Percentiles rank a stretch among this genome's conserved stretches.
phyloP scores from a whole-genome alignment of 768 basidiomycete species.

The Termitomyces sp. region DNA sequence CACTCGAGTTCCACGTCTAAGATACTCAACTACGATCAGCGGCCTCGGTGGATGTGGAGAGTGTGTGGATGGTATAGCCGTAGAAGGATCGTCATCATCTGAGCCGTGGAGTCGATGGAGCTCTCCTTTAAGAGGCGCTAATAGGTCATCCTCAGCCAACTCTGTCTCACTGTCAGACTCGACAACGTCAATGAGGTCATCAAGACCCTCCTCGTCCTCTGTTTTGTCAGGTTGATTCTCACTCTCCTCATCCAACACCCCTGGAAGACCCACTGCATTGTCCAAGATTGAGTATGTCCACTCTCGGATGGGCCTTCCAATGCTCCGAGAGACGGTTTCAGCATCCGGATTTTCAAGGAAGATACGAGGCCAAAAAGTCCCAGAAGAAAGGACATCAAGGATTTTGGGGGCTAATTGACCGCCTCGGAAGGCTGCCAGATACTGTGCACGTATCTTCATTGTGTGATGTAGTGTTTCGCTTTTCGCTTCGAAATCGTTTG shows the following conservation, averaged over 20 bases:
- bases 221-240: slow-evolving; percentile 12
- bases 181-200: slow-evolving; percentile 65
- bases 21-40: slow-evolving; percentile 48
- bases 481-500: slow-evolving; percentile 19
- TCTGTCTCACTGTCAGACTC: slow-evolving; percentile 51
- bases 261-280: slow-evolving; percentile 60
- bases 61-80: slow-evolving; percentile 31
- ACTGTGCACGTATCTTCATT: slow-evolving; percentile 43
- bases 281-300: slow-evolving; percentile 72
- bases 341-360: slow-evolving; percentile 78
- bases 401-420: slow-evolving; percentile 56
- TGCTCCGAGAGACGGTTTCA: slow-evolving; percentile 60
- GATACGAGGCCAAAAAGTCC: slow-evolving; percentile 66
- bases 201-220: slow-evolving; percentile 37
- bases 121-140: slow-evolving; percentile 69
- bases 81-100: slow-evolving; percentile 30
- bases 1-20: slow-evolving; percentile 68
- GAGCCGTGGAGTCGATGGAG: slow-evolving; percentile 54
- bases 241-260: slow-evolving; percentile 16
- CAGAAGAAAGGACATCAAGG: slow-evolving; percentile 58
- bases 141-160: slow-evolving; percentile 49
- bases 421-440: slow-evolving; percentile 60
- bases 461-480: slow-evolving; percentile 21
- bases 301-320: slow-evolving; percentile 58
- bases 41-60: slow-evolving; percentile 26